Evolutionary conservation across 2,329 filamentous ascomycete genomes (phyloP), one percentile per base, ranked within the genome.

Genomic region (Thelonectria discophora): DNA sequence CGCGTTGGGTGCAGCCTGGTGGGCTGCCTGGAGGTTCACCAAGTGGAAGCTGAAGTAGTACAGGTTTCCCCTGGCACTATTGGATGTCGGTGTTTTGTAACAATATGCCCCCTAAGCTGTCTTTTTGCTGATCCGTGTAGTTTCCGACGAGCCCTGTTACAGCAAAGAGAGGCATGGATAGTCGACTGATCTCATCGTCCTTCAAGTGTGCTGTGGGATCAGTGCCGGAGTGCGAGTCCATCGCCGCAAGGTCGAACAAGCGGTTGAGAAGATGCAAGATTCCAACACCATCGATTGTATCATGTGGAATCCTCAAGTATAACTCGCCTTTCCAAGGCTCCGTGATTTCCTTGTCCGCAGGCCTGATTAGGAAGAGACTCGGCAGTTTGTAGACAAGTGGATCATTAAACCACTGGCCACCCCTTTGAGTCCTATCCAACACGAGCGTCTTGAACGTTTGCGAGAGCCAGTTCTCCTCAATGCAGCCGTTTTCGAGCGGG

Each of bases 221-320:
- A 2, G 32, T 11, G 12, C 53, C 10, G 1, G n/a, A 3, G 17
- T 45, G 49, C 12, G 5, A 34, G 12, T 6, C 17, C 12, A 39
- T 37, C 3, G 46, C 46, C 3, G 46, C 46, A 1, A 50, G 47
- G 9, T 57, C 46, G 17, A 57, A 30, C n/a, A 57, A 30, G 10
- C 27, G 46, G 15, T 50, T 37, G 1, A 50, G 46, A 21, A 43
- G 27, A 11, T 57, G 7, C 21, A 51, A 24, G 20, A 50, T 50
- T 6, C 55, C 46, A 45, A 50, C 39, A 6, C 54, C 54, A 21
- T 50, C 24, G n/a, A 56, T 15, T 8, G 49, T 40, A 21, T 50
- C 54, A 17, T 56, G 54, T 8, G 46, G 46, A 18, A 32, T 49
- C 13, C 46, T 30, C n/a, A 56, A 17, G 15, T 56, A 56, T 15